phyloP scores from a whole-genome alignment of 441 rosid genomes.

The Kokia cookei region DNA sequence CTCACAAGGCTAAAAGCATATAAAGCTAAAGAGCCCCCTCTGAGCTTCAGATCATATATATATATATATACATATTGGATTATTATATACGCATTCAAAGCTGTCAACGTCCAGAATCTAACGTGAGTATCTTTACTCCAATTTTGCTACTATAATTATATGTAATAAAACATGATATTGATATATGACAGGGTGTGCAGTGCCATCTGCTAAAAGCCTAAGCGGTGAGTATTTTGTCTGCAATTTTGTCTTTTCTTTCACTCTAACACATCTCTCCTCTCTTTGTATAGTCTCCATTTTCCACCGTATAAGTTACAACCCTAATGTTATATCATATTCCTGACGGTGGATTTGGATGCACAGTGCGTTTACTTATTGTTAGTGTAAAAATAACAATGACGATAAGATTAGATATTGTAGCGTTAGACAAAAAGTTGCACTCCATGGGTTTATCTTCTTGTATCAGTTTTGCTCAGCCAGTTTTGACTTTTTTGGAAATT shows the following conservation, averaged over 20 bases:
- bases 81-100: neutral
- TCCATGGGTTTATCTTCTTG: no score
- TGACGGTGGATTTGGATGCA: no score
- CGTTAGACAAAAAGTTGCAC: no score
- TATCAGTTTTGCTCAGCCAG: no score
- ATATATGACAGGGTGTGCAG: neutral
- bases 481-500: no score
- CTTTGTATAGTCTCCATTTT: neutral
- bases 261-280: neutral
- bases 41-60: no score
- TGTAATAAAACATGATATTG: neutral
- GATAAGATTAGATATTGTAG: accelerated
- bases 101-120: constrained; percentile 21
- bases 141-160: neutral
- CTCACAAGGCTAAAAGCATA: neutral
- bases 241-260: constrained; percentile 10
- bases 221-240: constrained; percentile 7
- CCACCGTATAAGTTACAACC: no score
- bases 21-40: neutral
- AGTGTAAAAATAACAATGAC: no score
- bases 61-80: no score
- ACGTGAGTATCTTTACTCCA: constrained; percentile 16
- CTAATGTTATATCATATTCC: no score
- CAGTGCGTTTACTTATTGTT: accelerated
- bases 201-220: neutral